phyloP scores from a whole-genome alignment of 2,329 filamentous ascomycete genomes.

The Lachnellula subtilissima region DNA sequence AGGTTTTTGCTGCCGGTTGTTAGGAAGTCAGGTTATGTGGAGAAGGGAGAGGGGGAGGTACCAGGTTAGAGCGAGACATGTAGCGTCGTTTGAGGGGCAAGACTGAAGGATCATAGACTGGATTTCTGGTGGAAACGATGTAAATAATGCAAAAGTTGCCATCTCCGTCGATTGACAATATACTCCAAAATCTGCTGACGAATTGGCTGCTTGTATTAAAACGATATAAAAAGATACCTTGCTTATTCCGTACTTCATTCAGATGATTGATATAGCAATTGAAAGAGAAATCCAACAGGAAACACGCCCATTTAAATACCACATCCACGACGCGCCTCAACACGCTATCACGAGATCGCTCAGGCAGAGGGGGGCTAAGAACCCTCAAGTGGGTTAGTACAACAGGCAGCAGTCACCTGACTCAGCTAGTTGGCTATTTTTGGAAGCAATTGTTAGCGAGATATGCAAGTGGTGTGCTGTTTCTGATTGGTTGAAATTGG shows the following conservation, averaged over 20 bases:
- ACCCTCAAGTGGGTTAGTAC: constrained; percentile 5
- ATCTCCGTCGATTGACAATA: background rate
- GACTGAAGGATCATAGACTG: constrained; percentile 20
- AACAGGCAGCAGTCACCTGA: constrained; percentile 13
- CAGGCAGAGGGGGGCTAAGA: constrained; percentile 7
- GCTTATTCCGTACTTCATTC: no score
- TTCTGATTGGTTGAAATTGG: background rate
- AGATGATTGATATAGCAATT: background rate
- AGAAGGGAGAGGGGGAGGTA: constrained; percentile 2
- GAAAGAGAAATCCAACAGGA: background rate
- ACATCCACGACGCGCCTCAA: constrained; percentile 5
- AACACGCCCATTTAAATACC: background rate
- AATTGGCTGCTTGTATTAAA: background rate
- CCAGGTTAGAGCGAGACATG: constrained; percentile 27
- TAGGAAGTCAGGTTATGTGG: background rate
- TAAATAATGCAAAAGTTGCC: constrained; percentile 18
- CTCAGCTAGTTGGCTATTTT: background rate
- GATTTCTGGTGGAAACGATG: constrained; percentile 24
- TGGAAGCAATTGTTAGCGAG: background rate
- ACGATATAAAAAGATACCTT: background rate
- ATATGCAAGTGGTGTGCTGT: background rate
- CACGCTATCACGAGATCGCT: constrained; percentile 17
- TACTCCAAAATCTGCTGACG: background rate
- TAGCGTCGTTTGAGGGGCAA: constrained; percentile 23
- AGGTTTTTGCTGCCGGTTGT: constrained; percentile 19